Base-by-base conservation (phyloP, 345 rosid genomes). In the Aurinia saxatilis region DNA sequence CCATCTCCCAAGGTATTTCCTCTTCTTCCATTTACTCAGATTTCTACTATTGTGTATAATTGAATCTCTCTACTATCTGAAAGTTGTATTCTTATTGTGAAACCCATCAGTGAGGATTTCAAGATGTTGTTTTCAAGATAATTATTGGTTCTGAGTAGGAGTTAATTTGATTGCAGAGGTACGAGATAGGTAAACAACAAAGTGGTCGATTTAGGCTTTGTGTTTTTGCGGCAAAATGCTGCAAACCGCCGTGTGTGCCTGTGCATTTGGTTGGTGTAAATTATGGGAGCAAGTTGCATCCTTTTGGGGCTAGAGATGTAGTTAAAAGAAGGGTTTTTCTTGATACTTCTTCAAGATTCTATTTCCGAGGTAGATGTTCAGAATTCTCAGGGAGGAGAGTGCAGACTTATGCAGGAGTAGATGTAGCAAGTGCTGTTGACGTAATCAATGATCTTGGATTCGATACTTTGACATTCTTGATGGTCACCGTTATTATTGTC, bases 401-500 rank as follows among this genome's bases (percentile, higher is more conserved):
- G 14, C 78, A 29, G 66, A 57, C 67, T 33, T 57, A 66, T 67
- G 87, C 86, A 13, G 53, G 81, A 11, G 60, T 76, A 61, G 98
- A 89, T 35, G 91, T 92, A 55, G 89, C 91, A 27, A 45, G 66
- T 73, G 98, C 95, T 21, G 71, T 85, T 73, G 98, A 92, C 56
- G 98, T 89, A 38, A 83, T 92, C 73, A 92, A 92, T 48, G 98
- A 92, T 81, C 80, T 92, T 68, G 98, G 98, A 49, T 71, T 83
- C 71, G 96, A 92, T 85, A 89, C 98, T 58, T 75, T 92, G 73
- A 92, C 96, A 8, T 92, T 89, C 77, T 83, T 89, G 75, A 86
- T 73, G 36, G 98, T 92, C 63, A 92, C 98, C 45, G 96, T 92
- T 42, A 63, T 85, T 63, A 84, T 92, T 71, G 91, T 92, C 70